Conservation (phyloP, 75 land plant species). For the Larix kaempferi region DNA sequence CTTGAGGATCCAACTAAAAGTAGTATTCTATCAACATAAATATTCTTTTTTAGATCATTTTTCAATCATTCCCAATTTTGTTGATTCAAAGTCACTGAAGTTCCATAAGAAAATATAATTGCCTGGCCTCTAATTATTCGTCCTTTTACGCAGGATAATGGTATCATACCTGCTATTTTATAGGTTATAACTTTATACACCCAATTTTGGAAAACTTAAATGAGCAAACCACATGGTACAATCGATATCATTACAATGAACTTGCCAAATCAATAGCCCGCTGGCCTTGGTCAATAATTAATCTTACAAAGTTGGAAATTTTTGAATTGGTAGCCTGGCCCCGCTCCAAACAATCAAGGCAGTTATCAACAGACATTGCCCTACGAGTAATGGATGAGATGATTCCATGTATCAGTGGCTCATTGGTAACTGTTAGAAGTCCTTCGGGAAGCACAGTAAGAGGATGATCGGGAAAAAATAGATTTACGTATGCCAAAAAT, state of each 20-base stretch:
- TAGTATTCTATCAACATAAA: background rate
- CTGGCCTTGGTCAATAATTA: slow-evolving; percentile 36
- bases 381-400: slow-evolving; percentile 79
- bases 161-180: background rate
- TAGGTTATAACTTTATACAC: background rate
- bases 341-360: slow-evolving; percentile 64
- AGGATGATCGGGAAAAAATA: slow-evolving; percentile 66
- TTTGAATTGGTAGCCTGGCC: slow-evolving; percentile 67
- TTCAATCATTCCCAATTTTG: background rate
- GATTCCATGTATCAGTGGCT: slow-evolving; percentile 65
- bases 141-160: background rate
- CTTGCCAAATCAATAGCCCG: slow-evolving; percentile 6
- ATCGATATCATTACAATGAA: background rate
- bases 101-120: background rate
- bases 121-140: background rate
- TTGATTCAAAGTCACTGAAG: background rate
- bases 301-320: slow-evolving; percentile 68
- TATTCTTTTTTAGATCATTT: background rate
- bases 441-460: slow-evolving; percentile 38
- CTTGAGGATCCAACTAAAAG: background rate
- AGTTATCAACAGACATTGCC: slow-evolving; percentile 66
- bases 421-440: slow-evolving; percentile 31
- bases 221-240: background rate
- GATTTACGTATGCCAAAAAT: slow-evolving; percentile 50
- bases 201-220: background rate